phyloP scores from a whole-genome alignment of 192 early-diverging fungal species.

The Coemansia sp. region DNA sequence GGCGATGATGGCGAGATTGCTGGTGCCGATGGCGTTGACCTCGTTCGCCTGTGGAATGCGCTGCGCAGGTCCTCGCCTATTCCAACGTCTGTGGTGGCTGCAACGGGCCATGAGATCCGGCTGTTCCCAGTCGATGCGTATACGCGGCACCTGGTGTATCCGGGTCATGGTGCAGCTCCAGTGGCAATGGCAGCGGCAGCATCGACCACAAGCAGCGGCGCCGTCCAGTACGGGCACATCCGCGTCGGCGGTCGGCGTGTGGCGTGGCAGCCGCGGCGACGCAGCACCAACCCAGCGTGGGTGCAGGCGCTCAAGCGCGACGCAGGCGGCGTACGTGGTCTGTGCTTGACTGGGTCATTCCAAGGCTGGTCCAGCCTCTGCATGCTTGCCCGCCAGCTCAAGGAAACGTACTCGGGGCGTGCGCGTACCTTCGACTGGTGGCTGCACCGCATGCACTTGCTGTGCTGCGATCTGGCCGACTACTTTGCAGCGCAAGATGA shows the following conservation, averaged over 20 bases:
- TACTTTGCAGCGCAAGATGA: constrained; percentile 46
- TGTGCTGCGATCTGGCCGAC: constrained; percentile 47
- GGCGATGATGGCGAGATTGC: neutral
- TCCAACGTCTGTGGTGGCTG: constrained; percentile 11
- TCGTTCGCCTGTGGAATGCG: constrained; percentile 28
- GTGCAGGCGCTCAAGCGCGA: constrained; percentile 9
- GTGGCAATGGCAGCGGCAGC: constrained; percentile 47
- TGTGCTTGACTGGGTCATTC: constrained; percentile 31
- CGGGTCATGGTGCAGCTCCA: constrained; percentile 34
- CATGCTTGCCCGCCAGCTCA: constrained; percentile 40
- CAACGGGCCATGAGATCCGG: constrained; percentile 27
- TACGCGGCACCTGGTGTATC: constrained; percentile 33
- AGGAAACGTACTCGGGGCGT: constrained; percentile 21
- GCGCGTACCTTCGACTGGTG: constrained; percentile 41
- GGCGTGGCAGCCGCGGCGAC: constrained; percentile 31
- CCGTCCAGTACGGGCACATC: constrained; percentile 25
- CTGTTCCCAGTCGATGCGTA: constrained; percentile 35
- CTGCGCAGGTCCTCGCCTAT: constrained; percentile 31
- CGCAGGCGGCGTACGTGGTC: constrained; percentile 20
- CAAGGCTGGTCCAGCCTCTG: constrained; percentile 46
- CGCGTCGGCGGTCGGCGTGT: constrained; percentile 12
- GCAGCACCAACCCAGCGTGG: constrained; percentile 45
- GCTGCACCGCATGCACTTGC: constrained; percentile 45
- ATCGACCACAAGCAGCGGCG: constrained; percentile 8
- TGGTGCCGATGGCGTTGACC: constrained; percentile 1